Percentiles rank a stretch among this genome's conserved stretches.
Conservation (phyloP, 352 stramenopile species). For the Globisporangium abappressorium region DNA sequence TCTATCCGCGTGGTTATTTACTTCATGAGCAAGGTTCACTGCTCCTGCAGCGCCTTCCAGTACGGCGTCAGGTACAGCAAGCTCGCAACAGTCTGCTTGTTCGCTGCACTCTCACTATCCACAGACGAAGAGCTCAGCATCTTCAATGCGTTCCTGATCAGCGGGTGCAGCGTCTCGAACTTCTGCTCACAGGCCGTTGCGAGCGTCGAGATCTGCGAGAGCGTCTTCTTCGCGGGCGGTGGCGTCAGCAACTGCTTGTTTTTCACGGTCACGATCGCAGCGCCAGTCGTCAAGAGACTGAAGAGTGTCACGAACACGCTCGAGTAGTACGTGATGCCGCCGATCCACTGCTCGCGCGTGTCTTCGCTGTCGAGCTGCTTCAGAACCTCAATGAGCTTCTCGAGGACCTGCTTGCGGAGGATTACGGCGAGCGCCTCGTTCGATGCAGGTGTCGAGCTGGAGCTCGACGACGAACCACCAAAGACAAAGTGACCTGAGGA, state of each 20-base stretch:
- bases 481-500: conserved; percentile 13
- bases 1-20: too few species aligned
- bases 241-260: not conserved
- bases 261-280: conserved; percentile 32
- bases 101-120: not conserved
- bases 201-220: conserved; percentile 17
- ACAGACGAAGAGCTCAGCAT: conserved; percentile 17
- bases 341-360: conserved; percentile 41
- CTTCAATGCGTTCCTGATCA: conserved; percentile 37
- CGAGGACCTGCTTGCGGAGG: conserved; percentile 36
- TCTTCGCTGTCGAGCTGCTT: conserved; percentile 11
- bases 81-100: conserved; percentile 18
- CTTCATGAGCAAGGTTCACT: too few species aligned
- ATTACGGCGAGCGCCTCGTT: conserved; percentile 5
- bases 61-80: conserved; percentile 51
- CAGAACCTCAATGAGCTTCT: conserved; percentile 19
- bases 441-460: not conserved
- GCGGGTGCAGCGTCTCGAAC: conserved; percentile 31
- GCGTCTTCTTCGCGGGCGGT: conserved; percentile 5
- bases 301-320: conserved; percentile 57
- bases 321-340: conserved; percentile 64
- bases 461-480: not conserved
- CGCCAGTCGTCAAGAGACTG: conserved; percentile 37
- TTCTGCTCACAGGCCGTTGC: conserved; percentile 18
- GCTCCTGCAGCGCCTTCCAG: conserved; percentile 25